phyloP scores from a whole-genome alignment of 2,329 filamentous ascomycete genomes.

The Emericellopsis atlantica region DNA sequence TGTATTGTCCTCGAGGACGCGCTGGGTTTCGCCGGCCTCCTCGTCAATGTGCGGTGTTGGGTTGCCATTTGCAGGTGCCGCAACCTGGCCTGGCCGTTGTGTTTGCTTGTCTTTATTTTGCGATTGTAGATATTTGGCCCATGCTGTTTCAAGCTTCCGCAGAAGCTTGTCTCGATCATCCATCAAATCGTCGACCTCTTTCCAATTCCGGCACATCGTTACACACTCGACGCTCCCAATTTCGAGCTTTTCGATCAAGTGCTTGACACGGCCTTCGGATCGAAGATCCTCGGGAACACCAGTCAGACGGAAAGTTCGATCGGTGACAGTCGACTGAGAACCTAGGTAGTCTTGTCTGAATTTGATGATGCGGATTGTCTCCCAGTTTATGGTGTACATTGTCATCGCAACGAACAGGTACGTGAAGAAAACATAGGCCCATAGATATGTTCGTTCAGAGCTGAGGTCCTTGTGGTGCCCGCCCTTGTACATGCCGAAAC shows the following conservation, averaged over 20 bases:
- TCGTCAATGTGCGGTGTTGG: constrained; percentile 16
- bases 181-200: constrained; percentile 63
- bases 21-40: constrained; percentile 43
- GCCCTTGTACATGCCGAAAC: constrained; percentile 17
- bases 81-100: neutral
- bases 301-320: constrained; percentile 82
- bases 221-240: constrained; percentile 87
- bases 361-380: constrained; percentile 76
- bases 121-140: constrained; percentile 50
- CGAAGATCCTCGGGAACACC: constrained; percentile 73
- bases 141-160: constrained; percentile 67
- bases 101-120: constrained; percentile 9
- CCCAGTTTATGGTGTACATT: constrained; percentile 68
- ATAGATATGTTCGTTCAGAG: constrained; percentile 47
- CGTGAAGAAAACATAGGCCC: constrained; percentile 90
- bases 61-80: neutral
- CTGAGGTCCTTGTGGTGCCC: constrained; percentile 19
- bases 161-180: constrained; percentile 52
- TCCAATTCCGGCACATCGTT: constrained; percentile 79
- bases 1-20: constrained; percentile 39
- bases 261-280: constrained; percentile 71
- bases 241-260: constrained; percentile 74
- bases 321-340: constrained; percentile 87
- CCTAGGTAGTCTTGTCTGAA: constrained; percentile 85
- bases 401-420: constrained; percentile 82